Evolutionary conservation across 345 rosid species (phyloP).

Genomic region (Hirschfeldia incana): DNA sequence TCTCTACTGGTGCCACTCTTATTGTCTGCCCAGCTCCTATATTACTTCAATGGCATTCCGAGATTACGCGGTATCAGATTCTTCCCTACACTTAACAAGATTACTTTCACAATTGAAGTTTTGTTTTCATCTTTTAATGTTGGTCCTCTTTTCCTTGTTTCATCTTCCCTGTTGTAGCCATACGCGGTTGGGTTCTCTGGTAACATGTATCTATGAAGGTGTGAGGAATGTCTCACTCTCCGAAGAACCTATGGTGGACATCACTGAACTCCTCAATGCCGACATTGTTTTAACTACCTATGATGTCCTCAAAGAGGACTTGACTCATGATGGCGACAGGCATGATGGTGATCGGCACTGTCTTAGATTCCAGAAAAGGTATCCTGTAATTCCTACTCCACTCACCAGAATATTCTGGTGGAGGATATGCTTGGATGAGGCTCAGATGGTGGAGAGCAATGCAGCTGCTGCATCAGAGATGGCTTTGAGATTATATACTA

Average conservation of each 20-base stretch:
- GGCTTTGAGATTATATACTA: constrained; percentile 81
- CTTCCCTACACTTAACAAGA: constrained; percentile 17
- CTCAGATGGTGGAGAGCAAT: constrained; percentile 98
- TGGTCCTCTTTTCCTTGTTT: constrained; percentile 33
- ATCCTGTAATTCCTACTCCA: constrained; percentile 88
- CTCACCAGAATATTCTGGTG: constrained; percentile 96
- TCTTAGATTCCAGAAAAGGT: constrained; percentile 96
- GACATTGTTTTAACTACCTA: constrained; percentile 90
- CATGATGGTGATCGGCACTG: constrained; percentile 88
- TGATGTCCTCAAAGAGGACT: constrained; percentile 95
- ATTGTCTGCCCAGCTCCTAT: constrained; percentile 96
- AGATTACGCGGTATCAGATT: constrained; percentile 68
- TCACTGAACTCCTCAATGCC: constrained; percentile 64
- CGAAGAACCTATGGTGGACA: constrained; percentile 50
- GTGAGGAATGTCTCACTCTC: constrained; percentile 67
- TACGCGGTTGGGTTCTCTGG: constrained; percentile 78
- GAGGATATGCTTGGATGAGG: constrained; percentile 98
- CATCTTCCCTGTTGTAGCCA: constrained; percentile 54
- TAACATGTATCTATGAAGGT: constrained; percentile 77
- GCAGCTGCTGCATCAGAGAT: constrained; percentile 93
- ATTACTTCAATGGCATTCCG: constrained; percentile 93
- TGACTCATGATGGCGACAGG: constrained; percentile 89
- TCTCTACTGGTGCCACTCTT: constrained; percentile 85
- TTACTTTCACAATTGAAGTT: constrained; percentile 6
- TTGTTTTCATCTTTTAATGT: constrained; percentile 18